Evolutionary conservation across 2,329 filamentous ascomycete species (phyloP), one percentile per base, ranked within the genome.

Genomic region (Penicillium sp.): DNA sequence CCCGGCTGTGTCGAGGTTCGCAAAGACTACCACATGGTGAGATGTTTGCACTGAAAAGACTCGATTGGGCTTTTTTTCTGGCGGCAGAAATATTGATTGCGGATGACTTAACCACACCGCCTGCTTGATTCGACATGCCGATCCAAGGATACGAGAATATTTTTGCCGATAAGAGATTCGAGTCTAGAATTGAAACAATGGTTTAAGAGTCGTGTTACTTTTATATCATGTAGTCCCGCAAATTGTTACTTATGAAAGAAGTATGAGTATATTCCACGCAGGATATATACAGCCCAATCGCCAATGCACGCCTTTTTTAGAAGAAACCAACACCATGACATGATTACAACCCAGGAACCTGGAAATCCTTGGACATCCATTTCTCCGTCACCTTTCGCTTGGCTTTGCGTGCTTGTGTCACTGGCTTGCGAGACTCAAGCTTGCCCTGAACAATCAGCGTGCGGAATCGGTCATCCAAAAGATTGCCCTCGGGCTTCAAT

Each of bases 311-410:
- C 49, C 44, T 50, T 41, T 44, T 52, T 51, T 42, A 44, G 37
- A 38, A 51, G 43, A 45, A 43, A 48, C 46, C 40, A 43, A 40
- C 32, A 37, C 23, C 38, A 48, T 43, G 30, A 41, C 45, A 51
- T 44, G 39, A 55, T 13, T 51, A 42, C 32, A 54, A 31, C 8
- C 61, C 62, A 41, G 61, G 61, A 12, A 85, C 66, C 53, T 72
- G 75, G 66, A 95, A 98, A 62, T 98, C 92, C 74, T 98, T 98
- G 72, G 95, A 85, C 30, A 82, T 80, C 92, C 92, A 98, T 69
- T 96, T 98, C 76, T 96, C 92, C 5, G 87, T 95, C 35, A 80
- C 67, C 64, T 85, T 86, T 52, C 72, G 80, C 74, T 81, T 89
- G 47, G 79, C 77, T 72, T 92, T 85, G 75, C 85, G 94, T 56